Base-by-base conservation (phyloP, 192 early-diverging fungal genomes). In the Linnemannia schmuckeri region DNA sequence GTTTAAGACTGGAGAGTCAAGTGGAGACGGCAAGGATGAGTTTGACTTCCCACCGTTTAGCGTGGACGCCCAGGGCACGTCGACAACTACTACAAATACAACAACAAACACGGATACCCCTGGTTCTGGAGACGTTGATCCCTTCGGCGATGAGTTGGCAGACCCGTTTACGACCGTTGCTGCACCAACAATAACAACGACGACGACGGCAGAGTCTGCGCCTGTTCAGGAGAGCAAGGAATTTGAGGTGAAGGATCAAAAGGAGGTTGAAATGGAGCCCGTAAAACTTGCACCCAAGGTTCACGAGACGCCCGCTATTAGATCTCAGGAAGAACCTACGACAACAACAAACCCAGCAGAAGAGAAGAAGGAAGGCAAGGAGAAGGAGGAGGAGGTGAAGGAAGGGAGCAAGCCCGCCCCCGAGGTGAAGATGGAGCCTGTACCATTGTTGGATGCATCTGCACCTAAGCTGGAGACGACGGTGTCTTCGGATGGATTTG, bases 21-120 rank as follows among this genome's bases (percentile, higher is more conserved):
- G 40, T 24, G 75, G 49, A 22, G 80, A 78, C 30, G 46, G 76
- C 63, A 78, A 78, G 40, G 71, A 78, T 27, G 76, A 83, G 22
- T 83, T 83, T 70, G 82, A 74, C 33, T 74, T 78, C 41, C 81
- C 81, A 77, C 81, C 81, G 55, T 82, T 82, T 38, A 82, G 81
- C 44, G 75, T 82, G 5, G 81, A 82, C 8, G 10, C 70, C 22
- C 30, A 72, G 40, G 41, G 35, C 41, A 9, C 38, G 27, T 22
- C 35, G 18, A 41, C 4, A 22, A 17, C 41, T 6, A 72, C 40
- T 42, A 22, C 33, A 37, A 37, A 37, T 38, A 35, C 40, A 4
- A 38, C 20, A 35, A 9, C 40, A 35, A 72, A 41, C 70, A 38
- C 41, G 40, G n/a, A 41, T 41, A 72, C 70, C 38, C 70, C 70